phyloP scores from a whole-genome alignment of 192 early-diverging fungal species.

The Umbelopsis sp. region DNA sequence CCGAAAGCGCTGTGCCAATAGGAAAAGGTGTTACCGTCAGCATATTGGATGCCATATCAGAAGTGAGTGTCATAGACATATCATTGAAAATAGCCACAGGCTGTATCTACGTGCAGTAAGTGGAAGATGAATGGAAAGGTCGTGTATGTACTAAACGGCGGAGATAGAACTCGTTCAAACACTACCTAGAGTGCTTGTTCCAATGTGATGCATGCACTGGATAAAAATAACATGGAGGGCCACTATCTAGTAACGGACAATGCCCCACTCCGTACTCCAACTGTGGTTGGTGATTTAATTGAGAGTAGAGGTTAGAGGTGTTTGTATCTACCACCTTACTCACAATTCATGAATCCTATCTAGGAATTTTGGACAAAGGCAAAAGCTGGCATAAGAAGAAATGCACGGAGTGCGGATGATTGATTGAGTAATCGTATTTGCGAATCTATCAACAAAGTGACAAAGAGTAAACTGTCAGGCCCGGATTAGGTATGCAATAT shows the following conservation, averaged over 20 bases:
- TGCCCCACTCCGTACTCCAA: conserved; percentile 20
- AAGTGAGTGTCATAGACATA: conserved; percentile 26
- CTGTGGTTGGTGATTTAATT: neutral
- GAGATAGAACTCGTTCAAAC: conserved; percentile 20
- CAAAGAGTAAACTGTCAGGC: conserved; percentile 21
- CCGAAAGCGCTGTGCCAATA: conserved; percentile 28
- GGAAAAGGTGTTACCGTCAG: conserved; percentile 31
- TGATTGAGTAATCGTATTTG: conserved; percentile 24
- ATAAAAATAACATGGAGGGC: conserved; percentile 16
- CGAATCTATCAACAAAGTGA: conserved; percentile 22
- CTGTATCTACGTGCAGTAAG: conserved; percentile 25
- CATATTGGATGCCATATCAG: conserved; percentile 27
- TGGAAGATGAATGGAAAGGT: conserved; percentile 20
- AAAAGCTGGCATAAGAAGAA: too few relatives aligned
- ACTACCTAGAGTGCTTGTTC: conserved; percentile 15
- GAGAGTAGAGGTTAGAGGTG: conserved; percentile 13
- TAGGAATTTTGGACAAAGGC: conserved; percentile 42
- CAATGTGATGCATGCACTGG: conserved; percentile 12
- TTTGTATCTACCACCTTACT: conserved; percentile 27
- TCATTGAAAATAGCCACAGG: conserved; percentile 25
- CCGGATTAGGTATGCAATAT: conserved; percentile 25
- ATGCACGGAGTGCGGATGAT: conserved; percentile 25
- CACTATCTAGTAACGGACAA: conserved; percentile 35
- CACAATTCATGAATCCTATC: conserved; percentile 35
- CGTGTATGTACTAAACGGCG: conserved; percentile 21